A percentile compares a stretch with the other conserved stretches of the same genome.
Evolutionary conservation across 2,329 filamentous ascomycete genomes (phyloP).

Genomic region (Colletotrichum sp.): DNA sequence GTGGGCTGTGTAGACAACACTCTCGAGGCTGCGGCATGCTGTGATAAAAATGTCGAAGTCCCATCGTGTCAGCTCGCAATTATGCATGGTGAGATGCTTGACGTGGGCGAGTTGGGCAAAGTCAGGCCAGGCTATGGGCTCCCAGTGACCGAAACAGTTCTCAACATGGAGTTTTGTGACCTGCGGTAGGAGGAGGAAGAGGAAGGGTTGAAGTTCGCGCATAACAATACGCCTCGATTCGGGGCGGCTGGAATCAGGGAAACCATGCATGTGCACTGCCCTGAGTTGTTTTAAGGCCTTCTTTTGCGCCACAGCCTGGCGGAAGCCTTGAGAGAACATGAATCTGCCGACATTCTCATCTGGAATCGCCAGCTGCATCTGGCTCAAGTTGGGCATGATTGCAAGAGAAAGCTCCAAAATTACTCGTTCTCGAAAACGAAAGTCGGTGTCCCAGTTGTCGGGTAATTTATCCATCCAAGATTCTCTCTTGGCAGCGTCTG

Average conservation of each 20-base stretch:
- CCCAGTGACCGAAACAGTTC: neutral
- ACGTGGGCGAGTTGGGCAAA: neutral
- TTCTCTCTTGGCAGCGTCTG: neutral
- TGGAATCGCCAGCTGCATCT: neutral
- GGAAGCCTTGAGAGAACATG: neutral
- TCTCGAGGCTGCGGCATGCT: neutral
- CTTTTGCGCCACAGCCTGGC: neutral
- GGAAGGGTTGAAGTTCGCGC: neutral
- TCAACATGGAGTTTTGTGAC: neutral
- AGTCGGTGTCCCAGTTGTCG: no score
- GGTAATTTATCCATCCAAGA: no score
- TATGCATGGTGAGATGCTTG: neutral
- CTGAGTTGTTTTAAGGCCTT: neutral
- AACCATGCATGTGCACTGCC: neutral
- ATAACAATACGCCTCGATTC: accelerated
- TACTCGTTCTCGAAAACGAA: neutral
- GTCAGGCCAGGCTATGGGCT: no score
- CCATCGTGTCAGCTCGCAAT: neutral
- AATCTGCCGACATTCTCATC: no score
- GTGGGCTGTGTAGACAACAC: neutral
- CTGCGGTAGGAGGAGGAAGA: neutral
- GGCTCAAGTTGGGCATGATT: neutral
- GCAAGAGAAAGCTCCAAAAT: neutral
- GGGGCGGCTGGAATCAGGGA: accelerated
- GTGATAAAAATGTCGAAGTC: neutral